Evolutionary conservation across 23 red algal genomes (phyloP).

Genomic region (Chondrus crispus): DNA sequence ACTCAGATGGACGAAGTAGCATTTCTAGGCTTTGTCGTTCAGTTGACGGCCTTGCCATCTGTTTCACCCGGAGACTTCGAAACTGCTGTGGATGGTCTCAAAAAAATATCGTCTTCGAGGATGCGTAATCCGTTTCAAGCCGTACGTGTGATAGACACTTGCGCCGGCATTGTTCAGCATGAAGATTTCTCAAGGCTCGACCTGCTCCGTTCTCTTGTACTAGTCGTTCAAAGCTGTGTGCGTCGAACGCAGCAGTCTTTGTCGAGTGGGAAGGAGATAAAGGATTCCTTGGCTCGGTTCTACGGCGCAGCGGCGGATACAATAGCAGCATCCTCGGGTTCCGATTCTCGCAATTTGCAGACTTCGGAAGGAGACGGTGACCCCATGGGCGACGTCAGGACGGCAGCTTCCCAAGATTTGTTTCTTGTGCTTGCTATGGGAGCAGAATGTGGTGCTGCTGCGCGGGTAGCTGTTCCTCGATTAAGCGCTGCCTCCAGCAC

Average conservation of each 20-base stretch:
- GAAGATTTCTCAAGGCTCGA: too few relatives aligned
- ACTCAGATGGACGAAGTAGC: too few relatives aligned
- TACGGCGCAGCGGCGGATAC: background rate
- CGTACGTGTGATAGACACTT: background rate
- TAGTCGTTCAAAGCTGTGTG: too few relatives aligned
- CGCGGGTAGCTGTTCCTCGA: background rate
- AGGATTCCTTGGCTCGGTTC: background rate
- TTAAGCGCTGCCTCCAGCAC: too few relatives aligned
- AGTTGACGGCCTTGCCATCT: too few relatives aligned
- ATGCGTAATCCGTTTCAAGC: background rate
- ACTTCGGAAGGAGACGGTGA: background rate
- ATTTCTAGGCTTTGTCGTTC: too few relatives aligned
- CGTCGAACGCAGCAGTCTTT: too few relatives aligned
- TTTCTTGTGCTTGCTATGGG: constrained; percentile 22
- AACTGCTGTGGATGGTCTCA: background rate
- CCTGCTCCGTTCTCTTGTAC: too few relatives aligned
- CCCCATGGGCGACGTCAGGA: background rate
- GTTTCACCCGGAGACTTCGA: too few relatives aligned
- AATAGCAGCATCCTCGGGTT: background rate
- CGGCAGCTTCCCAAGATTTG: background rate
- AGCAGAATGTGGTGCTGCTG: background rate
- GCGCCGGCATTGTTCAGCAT: background rate
- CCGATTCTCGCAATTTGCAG: background rate
- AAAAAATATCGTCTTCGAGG: background rate
- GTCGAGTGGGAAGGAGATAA: too few relatives aligned